phyloP scores from a whole-genome alignment of 2,329 filamentous ascomycete genomes.

The Fusarium tupiense region DNA sequence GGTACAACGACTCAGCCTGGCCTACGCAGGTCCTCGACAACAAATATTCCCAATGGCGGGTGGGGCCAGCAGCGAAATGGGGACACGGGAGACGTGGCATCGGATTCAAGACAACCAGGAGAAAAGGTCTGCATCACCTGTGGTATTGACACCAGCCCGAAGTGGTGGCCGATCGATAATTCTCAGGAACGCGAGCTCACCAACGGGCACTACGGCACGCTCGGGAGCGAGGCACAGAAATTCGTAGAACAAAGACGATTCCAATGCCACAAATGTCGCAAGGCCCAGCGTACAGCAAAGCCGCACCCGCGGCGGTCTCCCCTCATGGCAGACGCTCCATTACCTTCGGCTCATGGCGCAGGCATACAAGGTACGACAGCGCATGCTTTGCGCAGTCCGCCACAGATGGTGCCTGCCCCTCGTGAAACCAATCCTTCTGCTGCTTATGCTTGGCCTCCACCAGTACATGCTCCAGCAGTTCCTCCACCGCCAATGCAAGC shows the following conservation, averaged over 20 bases:
- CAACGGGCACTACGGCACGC: conserved; percentile 60
- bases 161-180: conserved; percentile 73
- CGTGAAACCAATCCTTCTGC: conserved; percentile 37
- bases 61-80: conserved; percentile 37
- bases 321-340: conserved; percentile 32
- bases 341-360: conserved; percentile 26
- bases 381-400: conserved; percentile 44
- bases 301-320: conserved; percentile 39
- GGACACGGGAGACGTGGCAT: conserved; percentile 41
- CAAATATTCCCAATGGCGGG: conserved; percentile 47
- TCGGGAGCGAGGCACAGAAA: conserved; percentile 66
- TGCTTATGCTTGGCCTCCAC: conserved; percentile 41
- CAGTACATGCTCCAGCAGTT: conserved; percentile 34
- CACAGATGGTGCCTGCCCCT: conserved; percentile 41
- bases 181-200: conserved; percentile 61
- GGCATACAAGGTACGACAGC: conserved; percentile 31
- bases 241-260: conserved; percentile 69
- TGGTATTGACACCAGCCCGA: conserved; percentile 76
- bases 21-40: conserved; percentile 67
- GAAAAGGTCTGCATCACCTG: conserved; percentile 72
- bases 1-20: conserved; percentile 46
- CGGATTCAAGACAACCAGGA: conserved; percentile 49
- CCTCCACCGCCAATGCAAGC: conserved; percentile 36
- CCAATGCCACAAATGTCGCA: conserved; percentile 81
- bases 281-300: conserved; percentile 59